These are phyloP conservation scores for Cephalotrichum gorgonifer DNA, from an alignment of 2,329 filamentous ascomycete species.

Conservation along the genomic window DNA sequence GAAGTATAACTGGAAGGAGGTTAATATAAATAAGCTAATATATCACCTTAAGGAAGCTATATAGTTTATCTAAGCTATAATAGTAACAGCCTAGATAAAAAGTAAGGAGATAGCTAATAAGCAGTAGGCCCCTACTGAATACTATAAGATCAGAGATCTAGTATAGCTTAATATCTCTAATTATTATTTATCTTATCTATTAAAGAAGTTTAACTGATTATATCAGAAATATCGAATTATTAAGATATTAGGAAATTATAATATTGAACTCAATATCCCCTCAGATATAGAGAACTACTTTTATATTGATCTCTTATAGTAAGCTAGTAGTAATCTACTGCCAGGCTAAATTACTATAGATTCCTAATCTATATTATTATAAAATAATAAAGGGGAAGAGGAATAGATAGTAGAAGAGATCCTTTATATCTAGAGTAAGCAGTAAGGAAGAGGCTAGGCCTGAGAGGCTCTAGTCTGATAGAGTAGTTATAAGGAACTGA, in stretches of 20 bases:
- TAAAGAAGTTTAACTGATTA: slow-evolving; percentile 1
- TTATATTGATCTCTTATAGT: neutral
- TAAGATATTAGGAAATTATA: neutral
- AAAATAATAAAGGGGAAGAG: neutral
- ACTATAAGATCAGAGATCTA: neutral
- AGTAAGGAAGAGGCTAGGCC: neutral
- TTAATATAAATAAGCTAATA: neutral
- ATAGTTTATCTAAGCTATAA: neutral
- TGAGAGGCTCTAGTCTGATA: neutral
- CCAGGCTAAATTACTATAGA: neutral
- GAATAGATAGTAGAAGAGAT: neutral
- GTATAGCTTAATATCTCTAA: neutral
- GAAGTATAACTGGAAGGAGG: neutral
- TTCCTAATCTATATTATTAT: neutral
- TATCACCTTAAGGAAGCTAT: neutral
- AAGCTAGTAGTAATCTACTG: neutral
- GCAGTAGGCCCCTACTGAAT: neutral
- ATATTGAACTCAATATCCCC: neutral
- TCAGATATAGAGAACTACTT: neutral
- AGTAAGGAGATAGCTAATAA: neutral
- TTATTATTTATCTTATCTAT: neutral
- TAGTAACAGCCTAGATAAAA: neutral
- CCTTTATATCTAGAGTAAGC: neutral
- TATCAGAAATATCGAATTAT: neutral
- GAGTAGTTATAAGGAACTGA: too few relatives aligned